phyloP scores from a whole-genome alignment of 805 yeast genomes.

The Spathaspora arborariae region DNA sequence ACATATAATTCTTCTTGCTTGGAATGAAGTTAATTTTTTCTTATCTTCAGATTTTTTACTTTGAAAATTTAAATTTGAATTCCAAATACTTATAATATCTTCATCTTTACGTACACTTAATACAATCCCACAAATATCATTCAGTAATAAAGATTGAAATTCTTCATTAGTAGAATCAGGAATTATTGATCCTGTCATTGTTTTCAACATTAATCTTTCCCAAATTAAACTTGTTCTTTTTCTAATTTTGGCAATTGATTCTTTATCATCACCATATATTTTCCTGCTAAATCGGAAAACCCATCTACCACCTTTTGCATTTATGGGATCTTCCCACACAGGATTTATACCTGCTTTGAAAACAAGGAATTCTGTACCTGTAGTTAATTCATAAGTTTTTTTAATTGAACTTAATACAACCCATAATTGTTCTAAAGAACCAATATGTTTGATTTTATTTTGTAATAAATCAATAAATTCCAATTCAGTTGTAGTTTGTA shows the following conservation, averaged over 20 bases:
- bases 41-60: slow-evolving; percentile 21
- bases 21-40: slow-evolving; percentile 35
- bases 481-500: slow-evolving; percentile 44
- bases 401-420: slow-evolving; percentile 36
- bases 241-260: slow-evolving; percentile 19
- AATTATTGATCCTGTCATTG: slow-evolving; percentile 48
- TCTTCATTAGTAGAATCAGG: slow-evolving; percentile 29
- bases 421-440: slow-evolving; percentile 54
- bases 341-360: slow-evolving; percentile 61
- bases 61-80: slow-evolving; percentile 41
- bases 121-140: slow-evolving; percentile 58
- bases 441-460: slow-evolving; percentile 21
- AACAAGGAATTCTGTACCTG: slow-evolving; percentile 51
- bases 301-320: slow-evolving; percentile 62
- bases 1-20: slow-evolving; percentile 43
- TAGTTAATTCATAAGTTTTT: slow-evolving; percentile 33
- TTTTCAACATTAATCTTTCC: slow-evolving; percentile 52
- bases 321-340: slow-evolving; percentile 65
- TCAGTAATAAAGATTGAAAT: slow-evolving; percentile 34
- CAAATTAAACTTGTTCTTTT: slow-evolving; percentile 43
- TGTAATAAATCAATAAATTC: slow-evolving; percentile 29
- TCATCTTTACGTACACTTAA: slow-evolving; percentile 58
- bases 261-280: slow-evolving; percentile 7
- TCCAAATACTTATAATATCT: slow-evolving; percentile 61
- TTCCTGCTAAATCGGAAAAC: slow-evolving; percentile 42